Conservation (phyloP, 2,329 filamentous ascomycete genomes). For the Sclerotinia spermophila region DNA sequence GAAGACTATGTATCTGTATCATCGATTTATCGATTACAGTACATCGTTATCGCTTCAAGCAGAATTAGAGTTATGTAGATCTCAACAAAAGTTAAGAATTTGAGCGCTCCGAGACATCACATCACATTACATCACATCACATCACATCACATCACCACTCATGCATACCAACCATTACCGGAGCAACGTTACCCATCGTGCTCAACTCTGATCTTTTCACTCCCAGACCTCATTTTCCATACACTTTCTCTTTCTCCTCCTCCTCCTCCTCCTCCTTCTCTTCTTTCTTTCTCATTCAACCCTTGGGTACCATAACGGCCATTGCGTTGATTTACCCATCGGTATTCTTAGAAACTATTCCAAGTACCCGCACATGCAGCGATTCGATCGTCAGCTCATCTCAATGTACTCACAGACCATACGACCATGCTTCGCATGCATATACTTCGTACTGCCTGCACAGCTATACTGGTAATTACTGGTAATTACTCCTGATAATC, state of each 20-base stretch:
- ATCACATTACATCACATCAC: no score
- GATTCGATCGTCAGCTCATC: constrained; percentile 10
- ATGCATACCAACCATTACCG: neutral
- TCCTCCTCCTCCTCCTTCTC: neutral
- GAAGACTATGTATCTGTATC: neutral
- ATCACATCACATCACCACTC: neutral
- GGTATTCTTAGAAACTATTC: constrained; percentile 7
- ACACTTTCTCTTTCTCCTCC: neutral
- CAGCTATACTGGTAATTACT: neutral
- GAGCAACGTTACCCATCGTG: neutral
- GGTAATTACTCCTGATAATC: neutral
- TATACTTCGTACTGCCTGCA: neutral
- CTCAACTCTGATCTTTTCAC: no score
- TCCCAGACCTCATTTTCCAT: neutral
- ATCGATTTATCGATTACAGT: neutral
- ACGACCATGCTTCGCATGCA: neutral
- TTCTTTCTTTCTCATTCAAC: neutral
- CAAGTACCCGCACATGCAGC: neutral
- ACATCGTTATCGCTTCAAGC: neutral
- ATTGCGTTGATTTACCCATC: neutral
- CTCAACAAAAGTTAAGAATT: neutral
- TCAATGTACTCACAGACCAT: constrained; percentile 4
- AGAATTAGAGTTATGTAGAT: neutral
- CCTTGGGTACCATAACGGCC: constrained; percentile 4
- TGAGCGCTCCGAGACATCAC: neutral